phyloP scores from a whole-genome alignment of 805 yeast genomes.

The Scheffersomyces stipitis region DNA sequence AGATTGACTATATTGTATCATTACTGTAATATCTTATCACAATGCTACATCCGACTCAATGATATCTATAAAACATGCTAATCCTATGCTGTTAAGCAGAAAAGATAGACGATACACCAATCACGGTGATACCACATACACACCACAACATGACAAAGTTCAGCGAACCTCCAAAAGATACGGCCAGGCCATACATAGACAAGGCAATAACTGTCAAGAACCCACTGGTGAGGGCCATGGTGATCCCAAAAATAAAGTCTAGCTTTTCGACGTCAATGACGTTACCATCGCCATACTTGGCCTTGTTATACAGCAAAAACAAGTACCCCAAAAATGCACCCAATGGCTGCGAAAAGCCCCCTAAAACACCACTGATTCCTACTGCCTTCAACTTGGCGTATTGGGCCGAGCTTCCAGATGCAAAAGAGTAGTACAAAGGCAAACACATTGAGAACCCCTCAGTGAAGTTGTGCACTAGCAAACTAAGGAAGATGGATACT shows the following conservation, averaged over 20 bases:
- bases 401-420: slow-evolving; percentile 42
- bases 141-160: slow-evolving; percentile 59
- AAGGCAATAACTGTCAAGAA: slow-evolving; percentile 78
- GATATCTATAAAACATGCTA: too few species aligned
- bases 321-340: slow-evolving; percentile 78
- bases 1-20: too few species aligned
- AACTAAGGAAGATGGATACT: slow-evolving; percentile 74
- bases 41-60: too few species aligned
- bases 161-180: slow-evolving; percentile 74
- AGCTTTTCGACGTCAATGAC: slow-evolving; percentile 32
- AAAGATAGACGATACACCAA: slow-evolving; percentile 47
- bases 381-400: slow-evolving; percentile 56
- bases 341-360: slow-evolving; percentile 83
- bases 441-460: slow-evolving; percentile 95
- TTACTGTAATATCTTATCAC: too few species aligned
- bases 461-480: slow-evolving; percentile 85
- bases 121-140: slow-evolving; percentile 56
- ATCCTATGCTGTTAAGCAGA: too few species aligned
- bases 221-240: slow-evolving; percentile 78
- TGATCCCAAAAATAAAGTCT: slow-evolving; percentile 53
- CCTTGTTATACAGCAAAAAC: slow-evolving; percentile 39
- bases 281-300: slow-evolving; percentile 25
- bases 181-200: slow-evolving; percentile 83
- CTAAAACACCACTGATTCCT: slow-evolving; percentile 62
- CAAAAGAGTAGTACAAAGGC: slow-evolving; percentile 78